Evolutionary conservation across 2,329 filamentous ascomycete species (phyloP).

Genomic region (Clonostachys rhizophaga): DNA sequence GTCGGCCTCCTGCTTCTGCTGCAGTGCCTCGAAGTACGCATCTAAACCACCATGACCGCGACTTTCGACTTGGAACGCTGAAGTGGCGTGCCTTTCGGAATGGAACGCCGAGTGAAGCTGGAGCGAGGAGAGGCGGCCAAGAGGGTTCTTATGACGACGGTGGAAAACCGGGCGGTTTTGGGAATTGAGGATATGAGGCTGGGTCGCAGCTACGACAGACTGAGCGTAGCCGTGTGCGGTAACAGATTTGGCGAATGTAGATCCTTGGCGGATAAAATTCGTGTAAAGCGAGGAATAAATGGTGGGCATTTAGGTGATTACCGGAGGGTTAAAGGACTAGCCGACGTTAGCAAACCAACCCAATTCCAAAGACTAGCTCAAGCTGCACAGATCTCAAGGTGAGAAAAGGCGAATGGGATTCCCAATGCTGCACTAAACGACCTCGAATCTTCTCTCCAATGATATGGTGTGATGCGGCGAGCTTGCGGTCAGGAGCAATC

Average conservation of each 20-base stretch:
- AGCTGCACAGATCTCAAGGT: too few relatives aligned
- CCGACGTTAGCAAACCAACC: neutral
- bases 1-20: conserved; percentile 56
- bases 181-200: conserved; percentile 70
- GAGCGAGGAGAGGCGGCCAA: conserved; percentile 48
- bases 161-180: conserved; percentile 63
- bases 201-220: conserved; percentile 91
- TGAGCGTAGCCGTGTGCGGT: conserved; percentile 97
- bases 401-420: too few relatives aligned
- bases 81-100: conserved; percentile 42
- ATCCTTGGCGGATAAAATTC: conserved; percentile 93
- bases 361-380: too few relatives aligned
- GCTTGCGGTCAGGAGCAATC: conserved; percentile 15
- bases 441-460: too few relatives aligned
- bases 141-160: conserved; percentile 49
- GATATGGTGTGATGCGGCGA: too few relatives aligned
- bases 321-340: conserved; percentile 49
- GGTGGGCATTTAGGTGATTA: conserved; percentile 85
- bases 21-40: conserved; percentile 88
- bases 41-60: conserved; percentile 67
- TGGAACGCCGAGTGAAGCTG: conserved; percentile 78
- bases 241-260: conserved; percentile 79
- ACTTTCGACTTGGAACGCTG: conserved; percentile 45
- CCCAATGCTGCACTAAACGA: too few relatives aligned
- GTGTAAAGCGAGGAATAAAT: conserved; percentile 65